phyloP scores from a whole-genome alignment of 2,329 filamentous ascomycete genomes.

The Pseudogymnoascus sp. region DNA sequence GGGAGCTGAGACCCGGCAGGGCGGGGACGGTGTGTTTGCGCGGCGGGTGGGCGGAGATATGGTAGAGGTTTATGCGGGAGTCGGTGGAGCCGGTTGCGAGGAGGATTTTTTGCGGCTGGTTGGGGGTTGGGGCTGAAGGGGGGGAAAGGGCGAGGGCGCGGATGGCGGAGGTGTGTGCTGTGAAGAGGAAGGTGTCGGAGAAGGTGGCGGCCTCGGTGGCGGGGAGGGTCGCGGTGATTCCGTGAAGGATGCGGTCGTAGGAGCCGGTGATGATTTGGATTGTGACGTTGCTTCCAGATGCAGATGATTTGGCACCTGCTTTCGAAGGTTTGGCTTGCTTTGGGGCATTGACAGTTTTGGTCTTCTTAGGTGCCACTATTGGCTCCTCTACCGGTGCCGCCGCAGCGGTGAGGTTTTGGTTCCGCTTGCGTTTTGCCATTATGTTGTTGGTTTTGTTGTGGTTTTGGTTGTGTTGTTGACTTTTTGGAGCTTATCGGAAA shows the following conservation, averaged over 20 bases:
- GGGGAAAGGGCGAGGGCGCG: slow-evolving; percentile 82
- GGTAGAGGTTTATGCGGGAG: slow-evolving; percentile 92
- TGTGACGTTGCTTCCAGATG: slow-evolving; percentile 38
- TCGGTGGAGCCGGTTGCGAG: slow-evolving; percentile 89
- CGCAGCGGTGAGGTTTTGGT: not conserved
- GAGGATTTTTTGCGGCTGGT: slow-evolving; percentile 71
- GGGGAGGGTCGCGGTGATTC: slow-evolving; percentile 67
- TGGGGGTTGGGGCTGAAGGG: slow-evolving; percentile 52
- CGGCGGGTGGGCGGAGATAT: slow-evolving; percentile 65
- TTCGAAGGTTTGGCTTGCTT: not conserved
- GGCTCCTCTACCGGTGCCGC: not conserved
- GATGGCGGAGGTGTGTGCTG: slow-evolving; percentile 84
- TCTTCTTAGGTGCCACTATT: slow-evolving; percentile 8
- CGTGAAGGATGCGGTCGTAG: slow-evolving; percentile 89
- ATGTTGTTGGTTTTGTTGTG: not conserved
- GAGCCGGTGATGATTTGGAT: slow-evolving; percentile 88
- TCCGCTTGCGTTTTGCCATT: slow-evolving; percentile 9
- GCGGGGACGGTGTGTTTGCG: slow-evolving; percentile 49
- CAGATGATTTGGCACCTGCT: slow-evolving; percentile 13
- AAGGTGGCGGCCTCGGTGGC: slow-evolving; percentile 49
- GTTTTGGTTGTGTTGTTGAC: slow-evolving; percentile 3
- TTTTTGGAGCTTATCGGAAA: not conserved
- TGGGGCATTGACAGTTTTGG: not conserved
- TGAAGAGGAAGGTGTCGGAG: slow-evolving; percentile 90
- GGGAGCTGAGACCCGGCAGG: slow-evolving; percentile 61